Base-by-base conservation (phyloP, 176 grass and related monocot species). In the Hordeum marinum region DNA sequence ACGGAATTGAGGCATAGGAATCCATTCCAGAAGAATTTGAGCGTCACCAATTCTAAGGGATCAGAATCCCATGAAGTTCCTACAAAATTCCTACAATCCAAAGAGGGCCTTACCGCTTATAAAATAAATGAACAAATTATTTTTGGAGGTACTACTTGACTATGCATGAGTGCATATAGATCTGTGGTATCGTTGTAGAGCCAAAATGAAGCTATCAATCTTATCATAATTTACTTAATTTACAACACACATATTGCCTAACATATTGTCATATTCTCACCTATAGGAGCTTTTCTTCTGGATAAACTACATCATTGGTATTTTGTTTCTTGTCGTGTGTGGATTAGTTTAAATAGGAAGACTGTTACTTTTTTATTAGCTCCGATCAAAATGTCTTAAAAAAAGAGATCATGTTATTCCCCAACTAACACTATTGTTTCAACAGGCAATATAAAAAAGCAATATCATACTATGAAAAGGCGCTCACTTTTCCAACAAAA, bases 391-490 rank as follows among this genome's bases (percentile, higher is more conserved):
- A 13, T 82, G 66, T 59, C 11, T 57, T 57, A 9, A 57, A 57
- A 21, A 8, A 57, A 57, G 54, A 57, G 7, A 57, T 57, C 54
- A 21, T 57, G 54, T 57, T 57, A 82, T 48, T 25, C 21, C 13
- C 52, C 69, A 63, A 34, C 54, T 83, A 62, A 61, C 31, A 25
- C 52, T 72, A 46, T 57, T 81, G 63, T 89, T 79, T 89, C 80
- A 80, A 82, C 90, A 98, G 96, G 91, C 91, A 87, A 85, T 98
- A 94, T 91, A 68, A 92, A 27, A 94, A 91, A 24, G 91, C 96
- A 76, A 92, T 95, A 72, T 79, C 91, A 81, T 92, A 82, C 87
- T 98, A 96, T 84, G 91, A 98, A 86, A 98, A 96, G 78, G 93
- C 96, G 18, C 88, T 98, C 80, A 84, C 91, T 83, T 92, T 99